Base-by-base conservation (phyloP, 2,329 filamentous ascomycete genomes). In the Setomelanomma holmii region DNA sequence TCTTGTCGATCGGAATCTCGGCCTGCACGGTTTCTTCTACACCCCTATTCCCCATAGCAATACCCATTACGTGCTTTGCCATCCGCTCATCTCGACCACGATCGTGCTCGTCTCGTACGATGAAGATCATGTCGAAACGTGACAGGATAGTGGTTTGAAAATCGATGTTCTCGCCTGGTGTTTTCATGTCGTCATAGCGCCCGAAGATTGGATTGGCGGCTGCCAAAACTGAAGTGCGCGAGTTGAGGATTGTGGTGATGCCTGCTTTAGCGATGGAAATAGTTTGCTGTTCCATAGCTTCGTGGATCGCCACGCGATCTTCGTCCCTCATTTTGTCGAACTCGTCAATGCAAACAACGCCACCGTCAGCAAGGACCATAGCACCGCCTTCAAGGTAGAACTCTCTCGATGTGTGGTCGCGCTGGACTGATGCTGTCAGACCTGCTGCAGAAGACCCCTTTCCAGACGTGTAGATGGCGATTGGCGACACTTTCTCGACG, bases 321-420 rank as follows among this genome's bases (percentile, higher is more conserved):
- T 99, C 95, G 72, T 99, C 95, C 57, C 95, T 85, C 95, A 99
- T 99, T 82, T 99, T 99, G 80, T 99, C 95, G 71, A 99, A 99
- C 77, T 99, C 95, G 71, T 99, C 95, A 65, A 99, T 99, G 76
- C 95, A 98, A 8, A 98, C 95, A 1, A 98, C 93, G 66, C 95
- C 95, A 2, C 93, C 93, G 63, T 99, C 95, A 4, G 95, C 95
- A 16, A 99, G 85, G 3, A 99, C 95, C 95, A 99, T 98, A 24
- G 95, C 95, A 76, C 95, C 95, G 40, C 95, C 95, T 80, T 99
- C 95, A 0, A 99, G 86, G 69, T 98, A 99, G 75, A 99, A 99
- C 73, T 99, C 95, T 45, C 95, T 86, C 0, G 93, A 97, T 12
- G 88, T 89, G 12, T 90, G 88, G 69, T 99, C 95, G 52, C 95